These are phyloP conservation scores for Datisca glomerata DNA, from an alignment of 306 rosid genomes.

Conservation along the genomic window DNA sequence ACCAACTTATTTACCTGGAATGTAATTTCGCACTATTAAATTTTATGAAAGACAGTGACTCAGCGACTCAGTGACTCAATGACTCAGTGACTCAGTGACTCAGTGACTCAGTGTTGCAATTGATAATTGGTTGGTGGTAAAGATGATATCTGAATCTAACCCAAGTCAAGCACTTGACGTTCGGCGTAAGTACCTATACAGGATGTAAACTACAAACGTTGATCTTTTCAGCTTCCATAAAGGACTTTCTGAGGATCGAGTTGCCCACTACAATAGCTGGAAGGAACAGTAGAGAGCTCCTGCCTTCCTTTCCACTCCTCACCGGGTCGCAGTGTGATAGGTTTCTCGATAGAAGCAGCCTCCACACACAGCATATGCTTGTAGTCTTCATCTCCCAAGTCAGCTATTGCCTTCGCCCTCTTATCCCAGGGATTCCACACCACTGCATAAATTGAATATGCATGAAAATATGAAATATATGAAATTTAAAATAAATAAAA, in stretches of 20 bases:
- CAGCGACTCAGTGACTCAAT: no score
- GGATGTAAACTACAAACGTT: neutral
- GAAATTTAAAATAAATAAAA: neutral
- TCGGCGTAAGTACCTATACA: neutral
- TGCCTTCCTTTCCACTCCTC: conserved; percentile 88
- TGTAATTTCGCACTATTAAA: no score
- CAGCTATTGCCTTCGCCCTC: conserved; percentile 53
- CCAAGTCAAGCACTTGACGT: no score
- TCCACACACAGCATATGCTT: conserved; percentile 59
- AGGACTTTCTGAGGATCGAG: conserved; percentile 45
- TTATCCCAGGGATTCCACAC: conserved; percentile 93
- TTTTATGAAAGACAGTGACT: no score
- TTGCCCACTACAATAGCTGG: conserved; percentile 72
- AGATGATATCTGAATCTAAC: no score
- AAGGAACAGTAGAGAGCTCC: conserved; percentile 54
- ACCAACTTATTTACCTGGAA: no score
- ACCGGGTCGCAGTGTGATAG: conserved; percentile 62
- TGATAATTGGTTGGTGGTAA: no score
- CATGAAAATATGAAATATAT: neutral
- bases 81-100: no score
- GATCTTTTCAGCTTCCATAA: neutral
- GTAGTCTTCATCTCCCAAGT: conserved; percentile 56
- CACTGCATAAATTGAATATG: conserved; percentile 19
- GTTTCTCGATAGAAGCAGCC: conserved; percentile 53
- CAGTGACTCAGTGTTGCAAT: no score